phyloP scores from a whole-genome alignment of 768 basidiomycete genomes.

The Imleria badia region DNA sequence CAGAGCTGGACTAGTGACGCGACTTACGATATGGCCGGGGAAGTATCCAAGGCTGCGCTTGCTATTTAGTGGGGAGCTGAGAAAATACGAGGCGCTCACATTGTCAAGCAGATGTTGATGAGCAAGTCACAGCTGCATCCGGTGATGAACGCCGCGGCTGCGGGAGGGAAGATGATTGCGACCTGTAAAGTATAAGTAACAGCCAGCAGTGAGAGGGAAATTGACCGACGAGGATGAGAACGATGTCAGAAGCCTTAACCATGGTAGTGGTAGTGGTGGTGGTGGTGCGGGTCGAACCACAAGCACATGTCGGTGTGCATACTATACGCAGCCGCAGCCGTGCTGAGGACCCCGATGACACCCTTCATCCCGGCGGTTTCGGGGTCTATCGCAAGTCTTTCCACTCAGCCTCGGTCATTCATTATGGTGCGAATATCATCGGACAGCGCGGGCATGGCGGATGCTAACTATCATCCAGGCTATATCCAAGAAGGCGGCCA shows the following conservation, averaged over 20 bases:
- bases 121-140: conserved; percentile 87
- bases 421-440: conserved; percentile 22
- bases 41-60: conserved; percentile 67
- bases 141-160: conserved; percentile 71
- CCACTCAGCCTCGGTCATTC: conserved; percentile 7
- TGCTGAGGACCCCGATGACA: conserved; percentile 20
- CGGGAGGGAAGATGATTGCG: conserved; percentile 79
- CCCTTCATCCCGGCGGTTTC: conserved; percentile 5
- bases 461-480: conserved; percentile 47
- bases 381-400: conserved; percentile 11
- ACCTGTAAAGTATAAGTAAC: conserved; percentile 43
- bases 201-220: not conserved
- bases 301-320: too few species aligned
- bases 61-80: conserved; percentile 1
- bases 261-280: conserved; percentile 23
- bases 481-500: conserved; percentile 87
- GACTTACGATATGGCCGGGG: conserved; percentile 56
- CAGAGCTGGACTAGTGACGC: too few species aligned
- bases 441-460: not conserved
- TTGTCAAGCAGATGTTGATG: conserved; percentile 78
- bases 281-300: not conserved
- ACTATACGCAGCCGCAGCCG: conserved; percentile 15
- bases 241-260: conserved; percentile 67
- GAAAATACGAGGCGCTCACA: conserved; percentile 44
- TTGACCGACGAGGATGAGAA: conserved; percentile 69